A percentile compares a stretch with the other conserved stretches of the same genome.
Conservation (phyloP, 1,284 basidiomycete genomes). For the Cryptococcus wingfieldii region DNA sequence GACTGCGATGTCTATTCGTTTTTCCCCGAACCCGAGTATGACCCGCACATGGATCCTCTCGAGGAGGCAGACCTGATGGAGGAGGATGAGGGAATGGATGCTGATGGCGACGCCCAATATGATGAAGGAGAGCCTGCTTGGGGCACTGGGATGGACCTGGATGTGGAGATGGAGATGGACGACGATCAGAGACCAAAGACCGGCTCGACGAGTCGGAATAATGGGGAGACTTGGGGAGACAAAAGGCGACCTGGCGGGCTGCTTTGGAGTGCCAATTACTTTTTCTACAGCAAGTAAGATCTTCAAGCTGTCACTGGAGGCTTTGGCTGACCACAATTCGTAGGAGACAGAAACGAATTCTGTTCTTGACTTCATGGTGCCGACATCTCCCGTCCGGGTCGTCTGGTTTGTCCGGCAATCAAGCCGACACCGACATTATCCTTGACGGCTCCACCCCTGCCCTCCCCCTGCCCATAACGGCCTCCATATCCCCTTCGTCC, state of each 20-base stretch:
- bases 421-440: constrained; percentile 9
- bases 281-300: constrained; percentile 86
- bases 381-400: constrained; percentile 52
- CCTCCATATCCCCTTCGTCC: constrained; percentile 27
- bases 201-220: constrained; percentile 5
- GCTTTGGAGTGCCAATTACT: constrained; percentile 95
- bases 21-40: constrained; percentile 87
- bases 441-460: background rate
- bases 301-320: background rate
- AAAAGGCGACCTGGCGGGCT: constrained; percentile 65
- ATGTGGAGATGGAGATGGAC: constrained; percentile 34
- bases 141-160: constrained; percentile 34
- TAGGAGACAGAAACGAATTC: constrained; percentile 69
- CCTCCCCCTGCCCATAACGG: constrained; percentile 33
- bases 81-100: constrained; percentile 19
- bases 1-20: constrained; percentile 97
- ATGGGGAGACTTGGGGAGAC: constrained; percentile 19
- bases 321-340: background rate
- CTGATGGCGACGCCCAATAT: constrained; percentile 36
- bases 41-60: constrained; percentile 69
- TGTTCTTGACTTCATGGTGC: constrained; percentile 94
- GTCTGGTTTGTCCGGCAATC: constrained; percentile 1
- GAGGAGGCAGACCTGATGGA: constrained; percentile 58
- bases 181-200: background rate
- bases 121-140: constrained; percentile 13